phyloP scores from a whole-genome alignment of 495 filamentous ascomycete genomes.

The Aspergillus coremiiformis region DNA sequence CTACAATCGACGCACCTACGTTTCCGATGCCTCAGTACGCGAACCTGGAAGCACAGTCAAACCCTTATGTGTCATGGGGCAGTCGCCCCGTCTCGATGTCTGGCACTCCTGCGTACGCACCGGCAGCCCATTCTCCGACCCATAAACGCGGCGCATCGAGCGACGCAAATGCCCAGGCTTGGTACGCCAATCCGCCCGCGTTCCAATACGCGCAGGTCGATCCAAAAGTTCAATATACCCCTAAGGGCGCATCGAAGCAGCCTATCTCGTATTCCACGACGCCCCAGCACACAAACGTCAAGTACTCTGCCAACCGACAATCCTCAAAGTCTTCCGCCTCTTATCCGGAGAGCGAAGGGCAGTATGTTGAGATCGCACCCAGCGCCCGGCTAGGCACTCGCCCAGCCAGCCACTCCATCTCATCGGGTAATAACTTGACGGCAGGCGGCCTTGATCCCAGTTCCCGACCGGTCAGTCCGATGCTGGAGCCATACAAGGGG shows the following conservation, averaged over 20 bases:
- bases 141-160: constrained; percentile 25
- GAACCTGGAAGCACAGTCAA: constrained; percentile 7
- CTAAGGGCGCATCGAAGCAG: constrained; percentile 27
- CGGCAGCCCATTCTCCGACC: constrained; percentile 3
- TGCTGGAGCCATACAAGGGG: constrained; percentile 87
- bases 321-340: constrained; percentile 6
- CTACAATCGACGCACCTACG: constrained; percentile 14
- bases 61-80: constrained; percentile 22
- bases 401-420: constrained; percentile 33
- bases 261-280: constrained; percentile 19
- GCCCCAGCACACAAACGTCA: constrained; percentile 16
- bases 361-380: constrained; percentile 40
- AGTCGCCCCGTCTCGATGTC: constrained; percentile 6
- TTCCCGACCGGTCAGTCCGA: constrained; percentile 64
- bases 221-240: constrained; percentile 37
- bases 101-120: constrained; percentile 8
- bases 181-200: constrained; percentile 29
- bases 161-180: constrained; percentile 15
- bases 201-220: constrained; percentile 42
- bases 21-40: constrained; percentile 25
- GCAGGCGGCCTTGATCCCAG: constrained; percentile 25
- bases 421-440: constrained; percentile 32
- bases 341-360: constrained; percentile 21
- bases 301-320: constrained; percentile 13
- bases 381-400: constrained; percentile 25